Conservation (phyloP, 2,329 filamentous ascomycete genomes). For the Penicillium nordicum region DNA sequence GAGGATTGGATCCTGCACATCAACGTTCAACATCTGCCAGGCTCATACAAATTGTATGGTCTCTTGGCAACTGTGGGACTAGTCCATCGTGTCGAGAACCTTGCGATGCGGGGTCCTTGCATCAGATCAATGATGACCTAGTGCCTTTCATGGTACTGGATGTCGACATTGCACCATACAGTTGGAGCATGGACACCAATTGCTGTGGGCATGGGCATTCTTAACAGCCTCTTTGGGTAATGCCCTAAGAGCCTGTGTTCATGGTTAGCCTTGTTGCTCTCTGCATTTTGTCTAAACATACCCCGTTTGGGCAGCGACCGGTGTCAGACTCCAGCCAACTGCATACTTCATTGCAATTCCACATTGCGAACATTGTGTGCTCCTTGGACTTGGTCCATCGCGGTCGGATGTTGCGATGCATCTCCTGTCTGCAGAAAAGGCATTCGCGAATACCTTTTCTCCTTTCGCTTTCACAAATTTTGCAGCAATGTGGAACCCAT, state of each 20-base stretch:
- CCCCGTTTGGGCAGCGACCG: not conserved
- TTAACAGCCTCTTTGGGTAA: not conserved
- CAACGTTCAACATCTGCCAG: not conserved
- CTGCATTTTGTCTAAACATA: not conserved
- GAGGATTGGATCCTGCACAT: not conserved
- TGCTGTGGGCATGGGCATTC: not conserved
- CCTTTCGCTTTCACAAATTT: not conserved
- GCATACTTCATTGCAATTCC: not conserved
- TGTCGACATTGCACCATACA: not conserved
- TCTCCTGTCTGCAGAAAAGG: not conserved
- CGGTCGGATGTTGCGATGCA: not conserved
- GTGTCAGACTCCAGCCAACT: not conserved
- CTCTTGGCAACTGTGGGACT: not conserved
- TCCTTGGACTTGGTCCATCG: not conserved
- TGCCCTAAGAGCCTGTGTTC: not conserved
- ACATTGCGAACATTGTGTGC: too few relatives aligned
- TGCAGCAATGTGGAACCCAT: not conserved
- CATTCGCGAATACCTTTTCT: not conserved
- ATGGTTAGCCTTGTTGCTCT: not conserved
- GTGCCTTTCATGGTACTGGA: not conserved
- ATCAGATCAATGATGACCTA: not conserved
- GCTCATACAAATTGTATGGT: not conserved
- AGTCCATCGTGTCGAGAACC: not conserved
- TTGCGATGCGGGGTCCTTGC: not conserved
- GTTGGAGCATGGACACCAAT: too few relatives aligned